Percentiles rank a stretch among this genome's conserved stretches.
These are phyloP conservation scores for Blastomyces percursus DNA, from an alignment of 2,329 filamentous ascomycete species.

Conservation along the genomic window DNA sequence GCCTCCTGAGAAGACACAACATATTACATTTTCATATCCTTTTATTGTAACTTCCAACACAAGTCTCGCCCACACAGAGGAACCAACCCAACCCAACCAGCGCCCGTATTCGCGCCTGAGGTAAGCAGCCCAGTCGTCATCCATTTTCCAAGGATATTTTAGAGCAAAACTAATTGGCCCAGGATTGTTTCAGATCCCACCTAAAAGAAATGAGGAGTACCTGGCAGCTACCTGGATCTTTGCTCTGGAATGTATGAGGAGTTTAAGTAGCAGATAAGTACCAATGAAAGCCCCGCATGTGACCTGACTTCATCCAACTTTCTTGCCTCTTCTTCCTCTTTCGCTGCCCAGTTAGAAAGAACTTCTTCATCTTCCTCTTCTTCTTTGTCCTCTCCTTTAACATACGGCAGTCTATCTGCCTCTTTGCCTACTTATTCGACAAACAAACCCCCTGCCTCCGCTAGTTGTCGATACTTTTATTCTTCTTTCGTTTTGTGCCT, in stretches of 20 bases:
- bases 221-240: background rate
- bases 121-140: background rate
- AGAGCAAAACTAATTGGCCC: no score
- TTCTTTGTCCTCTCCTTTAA: conserved; percentile 6
- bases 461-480: background rate
- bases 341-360: background rate
- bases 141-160: background rate
- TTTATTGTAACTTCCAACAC: no score
- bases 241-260: background rate
- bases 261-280: background rate
- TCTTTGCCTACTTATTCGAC: background rate
- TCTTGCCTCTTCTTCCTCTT: background rate
- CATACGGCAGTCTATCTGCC: background rate
- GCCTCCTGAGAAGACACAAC: no score
- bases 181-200: background rate
- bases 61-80: no score
- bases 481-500: background rate
- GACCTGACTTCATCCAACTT: background rate
- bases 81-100: no score
- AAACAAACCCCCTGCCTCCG: background rate
- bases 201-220: background rate
- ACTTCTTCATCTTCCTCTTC: conserved; percentile 7
- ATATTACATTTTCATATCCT: no score
- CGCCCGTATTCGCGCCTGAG: background rate
- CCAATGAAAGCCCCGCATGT: background rate